A percentile compares a stretch with the other conserved stretches of the same genome.
Evolutionary conservation across 1,284 basidiomycete species (phyloP).

Genomic region (Stygiomarasmius scandens): DNA sequence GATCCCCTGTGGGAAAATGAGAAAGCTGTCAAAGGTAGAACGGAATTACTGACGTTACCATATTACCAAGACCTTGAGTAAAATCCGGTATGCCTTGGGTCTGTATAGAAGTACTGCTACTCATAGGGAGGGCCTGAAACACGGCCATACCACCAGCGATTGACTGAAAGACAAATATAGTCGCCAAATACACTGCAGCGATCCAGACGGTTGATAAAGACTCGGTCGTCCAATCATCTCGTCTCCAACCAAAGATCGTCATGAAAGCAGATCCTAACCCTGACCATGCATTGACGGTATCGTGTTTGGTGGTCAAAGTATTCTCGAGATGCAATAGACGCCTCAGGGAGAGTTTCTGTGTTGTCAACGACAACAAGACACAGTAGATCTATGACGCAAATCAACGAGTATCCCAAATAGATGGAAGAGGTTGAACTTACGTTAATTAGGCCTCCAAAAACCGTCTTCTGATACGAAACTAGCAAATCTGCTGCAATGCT

Average conservation of each 20-base stretch:
- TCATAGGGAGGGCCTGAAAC: neutral
- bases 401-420: neutral
- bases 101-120: neutral
- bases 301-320: neutral
- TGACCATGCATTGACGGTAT: neutral
- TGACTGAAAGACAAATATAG: neutral
- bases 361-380: neutral
- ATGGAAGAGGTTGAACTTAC: neutral
- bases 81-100: constrained; percentile 2
- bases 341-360: neutral
- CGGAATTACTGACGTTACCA: neutral
- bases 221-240: too few species aligned
- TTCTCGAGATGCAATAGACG: neutral
- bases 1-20: neutral
- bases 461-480: neutral
- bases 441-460: neutral
- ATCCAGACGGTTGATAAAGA: too few species aligned
- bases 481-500: neutral
- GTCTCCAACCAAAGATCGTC: neutral
- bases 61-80: neutral
- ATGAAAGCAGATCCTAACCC: neutral
- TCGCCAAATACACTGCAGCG: neutral
- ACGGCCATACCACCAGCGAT: neutral
- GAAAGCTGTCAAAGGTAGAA: too few species aligned
- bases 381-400: neutral